These are phyloP conservation scores for Pestalotiopsis sp. DNA, from an alignment of 2,329 filamentous ascomycete species.

Conservation along the genomic window DNA sequence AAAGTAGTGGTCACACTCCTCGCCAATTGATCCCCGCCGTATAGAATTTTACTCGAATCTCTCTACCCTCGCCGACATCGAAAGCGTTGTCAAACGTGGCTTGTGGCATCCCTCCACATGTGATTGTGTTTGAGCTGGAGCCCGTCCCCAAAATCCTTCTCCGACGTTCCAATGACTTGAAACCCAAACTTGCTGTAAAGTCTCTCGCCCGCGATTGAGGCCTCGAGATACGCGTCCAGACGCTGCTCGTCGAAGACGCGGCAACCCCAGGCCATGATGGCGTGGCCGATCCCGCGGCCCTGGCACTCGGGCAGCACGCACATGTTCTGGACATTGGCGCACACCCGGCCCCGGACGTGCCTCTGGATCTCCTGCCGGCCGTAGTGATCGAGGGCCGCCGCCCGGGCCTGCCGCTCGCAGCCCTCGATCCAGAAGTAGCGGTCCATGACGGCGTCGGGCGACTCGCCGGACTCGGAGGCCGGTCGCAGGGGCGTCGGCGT, in stretches of 20 bases:
- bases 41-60: too few species aligned
- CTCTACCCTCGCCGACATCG: background rate
- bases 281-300: background rate
- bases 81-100: background rate
- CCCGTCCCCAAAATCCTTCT: background rate
- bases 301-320: background rate
- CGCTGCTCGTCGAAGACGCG: background rate
- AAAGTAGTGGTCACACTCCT: too few species aligned
- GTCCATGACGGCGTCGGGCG: background rate
- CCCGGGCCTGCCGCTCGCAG: background rate
- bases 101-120: background rate
- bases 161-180: background rate
- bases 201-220: background rate
- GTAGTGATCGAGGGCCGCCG: background rate
- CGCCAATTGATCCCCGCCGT: too few species aligned
- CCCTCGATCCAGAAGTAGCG: constrained; percentile 2
- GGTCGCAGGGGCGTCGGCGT: background rate
- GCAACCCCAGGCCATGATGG: background rate
- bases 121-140: background rate
- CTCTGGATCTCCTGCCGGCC: background rate
- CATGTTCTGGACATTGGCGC: constrained; percentile 1
- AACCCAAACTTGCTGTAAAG: background rate
- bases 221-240: background rate
- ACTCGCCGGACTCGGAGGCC: background rate
- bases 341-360: background rate